Evolutionary conservation across 192 early-diverging fungal genomes (phyloP).

Genomic region (Backusella tuberculispora): DNA sequence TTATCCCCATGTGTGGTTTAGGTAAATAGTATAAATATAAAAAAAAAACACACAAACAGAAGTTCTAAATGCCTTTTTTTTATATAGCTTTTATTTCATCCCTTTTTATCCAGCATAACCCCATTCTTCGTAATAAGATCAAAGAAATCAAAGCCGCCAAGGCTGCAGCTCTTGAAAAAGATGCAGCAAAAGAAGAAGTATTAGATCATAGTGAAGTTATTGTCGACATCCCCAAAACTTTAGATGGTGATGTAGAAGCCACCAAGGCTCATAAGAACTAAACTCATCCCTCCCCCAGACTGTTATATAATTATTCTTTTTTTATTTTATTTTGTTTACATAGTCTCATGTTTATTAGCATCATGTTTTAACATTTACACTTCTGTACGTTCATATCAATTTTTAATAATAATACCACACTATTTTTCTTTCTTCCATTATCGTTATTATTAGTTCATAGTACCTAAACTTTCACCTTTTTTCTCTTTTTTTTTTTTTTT

Average conservation of each 20-base stretch:
- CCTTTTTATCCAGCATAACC: neutral
- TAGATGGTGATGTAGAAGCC: neutral
- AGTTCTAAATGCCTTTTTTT: neutral
- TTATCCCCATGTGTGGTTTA: conserved; percentile 26
- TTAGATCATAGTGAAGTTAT: neutral
- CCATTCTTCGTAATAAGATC: neutral
- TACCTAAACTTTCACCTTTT: no score
- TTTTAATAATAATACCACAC: neutral
- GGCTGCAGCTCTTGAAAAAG: neutral
- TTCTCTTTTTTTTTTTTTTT: no score
- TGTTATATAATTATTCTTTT: neutral
- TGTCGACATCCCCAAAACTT: neutral
- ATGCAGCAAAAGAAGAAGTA: neutral
- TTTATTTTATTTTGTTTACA: neutral
- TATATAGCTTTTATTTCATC: neutral
- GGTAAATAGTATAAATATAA: neutral
- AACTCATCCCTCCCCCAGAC: neutral
- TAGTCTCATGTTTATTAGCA: conserved; percentile 6
- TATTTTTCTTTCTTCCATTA: neutral
- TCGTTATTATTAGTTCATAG: no score
- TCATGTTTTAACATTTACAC: neutral
- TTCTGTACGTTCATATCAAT: neutral
- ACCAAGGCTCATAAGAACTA: neutral
- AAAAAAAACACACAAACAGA: neutral
- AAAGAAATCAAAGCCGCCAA: neutral